Percentiles rank a stretch among this genome's conserved stretches.
Conservation (phyloP, 805 yeast species). For the Kodamaea fukazawae region DNA sequence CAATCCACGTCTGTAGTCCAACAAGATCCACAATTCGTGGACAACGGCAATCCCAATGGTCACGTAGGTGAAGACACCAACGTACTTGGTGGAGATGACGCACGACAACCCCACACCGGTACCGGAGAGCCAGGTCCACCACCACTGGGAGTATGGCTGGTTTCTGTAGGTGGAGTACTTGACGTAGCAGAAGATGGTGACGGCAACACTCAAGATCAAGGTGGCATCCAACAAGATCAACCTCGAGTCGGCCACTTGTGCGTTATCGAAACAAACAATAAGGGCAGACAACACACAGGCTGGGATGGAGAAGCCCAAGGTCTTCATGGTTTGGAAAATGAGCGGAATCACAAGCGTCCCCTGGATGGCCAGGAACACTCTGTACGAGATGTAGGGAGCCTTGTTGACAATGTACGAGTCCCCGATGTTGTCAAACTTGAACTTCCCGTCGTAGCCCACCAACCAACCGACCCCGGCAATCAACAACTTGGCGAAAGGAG, state of each 20-base stretch:
- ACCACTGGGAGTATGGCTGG: slow-evolving; percentile 59
- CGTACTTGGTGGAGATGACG: slow-evolving; percentile 94
- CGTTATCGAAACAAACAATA: slow-evolving; percentile 81
- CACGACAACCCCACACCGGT: slow-evolving; percentile 88
- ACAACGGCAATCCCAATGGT: slow-evolving; percentile 85
- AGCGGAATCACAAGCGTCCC: slow-evolving; percentile 83
- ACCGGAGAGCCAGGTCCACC: slow-evolving; percentile 85
- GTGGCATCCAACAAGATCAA: slow-evolving; percentile 91
- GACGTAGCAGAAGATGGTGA: slow-evolving; percentile 73
- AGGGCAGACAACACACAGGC: slow-evolving; percentile 76
- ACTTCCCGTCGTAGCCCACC: slow-evolving; percentile 86
- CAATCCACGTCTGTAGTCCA: slow-evolving; percentile 69
- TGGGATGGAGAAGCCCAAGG: slow-evolving; percentile 73
- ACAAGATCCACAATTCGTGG: slow-evolving; percentile 82
- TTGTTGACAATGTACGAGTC: slow-evolving; percentile 72
- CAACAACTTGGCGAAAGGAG: slow-evolving; percentile 93
- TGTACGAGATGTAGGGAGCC: slow-evolving; percentile 83
- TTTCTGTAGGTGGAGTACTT: slow-evolving; percentile 68
- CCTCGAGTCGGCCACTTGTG: slow-evolving; percentile 87
- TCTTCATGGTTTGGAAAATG: slow-evolving; percentile 81
- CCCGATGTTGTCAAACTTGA: slow-evolving; percentile 89
- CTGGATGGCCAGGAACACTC: slow-evolving; percentile 74
- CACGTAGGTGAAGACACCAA: slow-evolving; percentile 88
- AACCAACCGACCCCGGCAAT: slow-evolving; percentile 89
- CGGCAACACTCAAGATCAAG: slow-evolving; percentile 76